Evolutionary conservation across 768 basidiomycete species (phyloP), one percentile per base, ranked within the genome.

Genomic region (Tulasnella sp.): DNA sequence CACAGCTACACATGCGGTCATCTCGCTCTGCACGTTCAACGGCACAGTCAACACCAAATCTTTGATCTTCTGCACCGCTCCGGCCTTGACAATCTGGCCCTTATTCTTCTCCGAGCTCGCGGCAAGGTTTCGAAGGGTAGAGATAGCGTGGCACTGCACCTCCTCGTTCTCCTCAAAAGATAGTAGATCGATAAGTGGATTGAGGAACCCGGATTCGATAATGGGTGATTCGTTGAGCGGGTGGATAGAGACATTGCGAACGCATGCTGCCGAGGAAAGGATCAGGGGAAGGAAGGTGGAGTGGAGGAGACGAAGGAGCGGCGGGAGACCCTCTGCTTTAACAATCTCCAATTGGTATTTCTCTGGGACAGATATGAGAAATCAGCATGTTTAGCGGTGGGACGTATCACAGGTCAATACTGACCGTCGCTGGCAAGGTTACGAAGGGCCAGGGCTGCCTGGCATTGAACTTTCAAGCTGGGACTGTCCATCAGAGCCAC

Each of bases 151-250:
- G 68, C 96, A 98, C 69, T 99, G 96, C 22, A 99, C 92, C 72
- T 99, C 96, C 74, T 99, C 96, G 67, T 98, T 98, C 71, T 99
- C 96, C 71, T 97, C 97, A 76, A 97, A 98, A 1, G 93, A 90
- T 21, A 99, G 76, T 30, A 99, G 79, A 68, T 91, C 92, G 70
- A 99, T 97, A 42, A 99, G 75, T 0, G 96, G 96, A 66, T 91
- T 87, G 62, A 98, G 73, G 77, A 99, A 99, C 19, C 94, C 94
- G 34, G 92, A 88, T 67, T 99, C 96, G 70, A 99, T 99, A 70
- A 99, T 99, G 17, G 94, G 96, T 1, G 92, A 96, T 71, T 98
- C 96, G 76, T 99, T 99, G 69, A 84, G 82, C 0, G 96, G 96
- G 70, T 98, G 96, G 60, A 98, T 99, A 5, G 94, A 98, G 31